Conservation (phyloP, 2,329 filamentous ascomycete species). For the Grosmannia huntii region DNA sequence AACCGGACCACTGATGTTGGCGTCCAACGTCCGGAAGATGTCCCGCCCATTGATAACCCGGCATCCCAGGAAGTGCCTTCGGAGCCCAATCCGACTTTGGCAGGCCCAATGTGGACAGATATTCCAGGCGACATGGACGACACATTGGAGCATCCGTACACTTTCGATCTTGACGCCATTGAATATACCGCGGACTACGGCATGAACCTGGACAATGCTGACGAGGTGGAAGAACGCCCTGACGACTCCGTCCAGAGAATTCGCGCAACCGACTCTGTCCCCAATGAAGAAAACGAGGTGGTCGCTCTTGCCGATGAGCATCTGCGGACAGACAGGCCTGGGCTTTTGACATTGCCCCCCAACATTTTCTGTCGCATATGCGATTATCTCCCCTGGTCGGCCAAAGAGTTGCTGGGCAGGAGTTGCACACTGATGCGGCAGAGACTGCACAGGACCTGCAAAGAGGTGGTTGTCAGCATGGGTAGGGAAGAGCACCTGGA, state of each 20-base stretch:
- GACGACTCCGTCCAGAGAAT: no score
- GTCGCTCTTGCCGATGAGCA: neutral
- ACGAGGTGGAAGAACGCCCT: no score
- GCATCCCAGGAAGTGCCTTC: no score
- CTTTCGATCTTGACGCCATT: neutral
- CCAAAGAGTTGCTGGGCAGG: constrained; percentile 1
- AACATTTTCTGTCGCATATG: neutral
- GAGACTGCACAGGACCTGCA: neutral
- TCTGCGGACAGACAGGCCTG: neutral
- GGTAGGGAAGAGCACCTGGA: neutral
- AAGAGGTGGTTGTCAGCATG: neutral
- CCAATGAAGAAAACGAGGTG: neutral
- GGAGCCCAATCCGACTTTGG: no score
- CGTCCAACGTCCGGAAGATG: neutral
- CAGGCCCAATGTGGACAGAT: neutral
- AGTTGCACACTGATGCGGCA: neutral
- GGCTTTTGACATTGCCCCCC: neutral
- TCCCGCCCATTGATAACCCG: neutral
- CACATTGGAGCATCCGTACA: neutral
- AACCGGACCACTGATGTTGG: neutral
- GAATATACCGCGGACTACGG: neutral
- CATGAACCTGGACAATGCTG: no score
- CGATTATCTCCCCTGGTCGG: neutral
- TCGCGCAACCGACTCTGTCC: no score
- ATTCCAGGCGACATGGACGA: neutral